Base-by-base conservation (phyloP, 495 filamentous ascomycete species). In the Umbilicaria muhlenbergii region DNA sequence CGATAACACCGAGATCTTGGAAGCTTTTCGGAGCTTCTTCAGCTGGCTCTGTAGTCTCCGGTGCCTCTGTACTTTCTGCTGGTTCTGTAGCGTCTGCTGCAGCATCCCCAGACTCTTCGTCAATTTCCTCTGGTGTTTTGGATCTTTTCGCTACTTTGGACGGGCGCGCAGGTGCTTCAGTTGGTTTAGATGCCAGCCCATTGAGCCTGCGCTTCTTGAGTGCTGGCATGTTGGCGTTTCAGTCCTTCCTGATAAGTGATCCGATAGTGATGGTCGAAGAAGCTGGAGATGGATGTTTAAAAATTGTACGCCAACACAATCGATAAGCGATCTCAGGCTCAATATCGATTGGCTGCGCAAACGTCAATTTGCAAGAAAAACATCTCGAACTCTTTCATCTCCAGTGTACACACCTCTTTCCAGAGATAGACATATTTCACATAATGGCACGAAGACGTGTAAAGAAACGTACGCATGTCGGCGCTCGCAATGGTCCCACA, bases 381-480 rank as follows among this genome's bases (percentile, higher is more conserved):
- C 24, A 28, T 28, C 8, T 28, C 8, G 24, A 28, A 28, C 5
- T 28, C 8, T 6, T 28, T 6, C 24, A 2, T 28, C 24, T 28
- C 24, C 24, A 28, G 1, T 28, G 1, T 6, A 28, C 24, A 28
- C 24, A 28, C 24, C 1, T 10, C 24, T 28, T 28, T 6, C 24
- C 3, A 28, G 8, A 6, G 5, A 6, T 6, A 28, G 2, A 28
- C 24, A 28, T 3, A 28, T 28, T 28, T 37, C 35, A 37, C 17
- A 6, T 17, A 56, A 92, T 93, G 89, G 88, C 86, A 32, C 82
- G 78, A 58, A 68, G 71, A 62, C 71, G 84, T 51, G 78, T 75
- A 24, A 96, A 94, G 65, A 94, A 87, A 70, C 81, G 83, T 59
- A 93, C 89, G 34, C 87, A 94, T 62, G 61, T 75, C 15, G 74